These are phyloP conservation scores for Apostasia ramifera DNA, from an alignment of 106 monocot genomes.

Conservation along the genomic window DNA sequence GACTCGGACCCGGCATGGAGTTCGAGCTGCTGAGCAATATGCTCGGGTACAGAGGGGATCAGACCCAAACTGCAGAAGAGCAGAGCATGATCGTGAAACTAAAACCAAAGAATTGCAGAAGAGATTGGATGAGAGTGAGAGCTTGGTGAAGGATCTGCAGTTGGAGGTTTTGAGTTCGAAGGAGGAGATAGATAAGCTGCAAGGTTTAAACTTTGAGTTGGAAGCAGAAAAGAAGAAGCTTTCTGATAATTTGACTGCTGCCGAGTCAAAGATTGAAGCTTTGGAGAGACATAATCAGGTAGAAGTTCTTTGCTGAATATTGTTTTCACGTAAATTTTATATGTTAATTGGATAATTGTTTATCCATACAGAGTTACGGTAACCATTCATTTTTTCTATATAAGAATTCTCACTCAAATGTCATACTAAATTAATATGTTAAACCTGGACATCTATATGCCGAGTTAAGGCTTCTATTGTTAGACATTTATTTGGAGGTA, in stretches of 20 bases:
- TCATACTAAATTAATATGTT: neutral
- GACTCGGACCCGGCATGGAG: conserved; percentile 7
- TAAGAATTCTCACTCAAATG: neutral
- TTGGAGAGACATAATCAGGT: conserved; percentile 29
- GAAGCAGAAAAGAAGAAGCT: conserved; percentile 49
- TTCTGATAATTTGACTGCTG: conserved; percentile 21
- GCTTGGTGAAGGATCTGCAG: conserved; percentile 39
- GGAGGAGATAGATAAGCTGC: conserved; percentile 45
- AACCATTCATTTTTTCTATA: neutral
- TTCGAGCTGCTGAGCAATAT: conserved; percentile 21
- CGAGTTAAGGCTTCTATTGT: too few relatives aligned
- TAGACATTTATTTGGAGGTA: too few relatives aligned
- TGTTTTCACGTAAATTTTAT: neutral
- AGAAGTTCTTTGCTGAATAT: neutral
- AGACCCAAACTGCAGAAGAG: conserved; percentile 13
- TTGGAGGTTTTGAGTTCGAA: conserved; percentile 29
- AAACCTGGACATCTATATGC: neutral
- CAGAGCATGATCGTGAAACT: conserved; percentile 11
- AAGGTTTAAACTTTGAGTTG: conserved; percentile 31
- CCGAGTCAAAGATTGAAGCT: conserved; percentile 29
- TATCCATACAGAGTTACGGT: neutral
- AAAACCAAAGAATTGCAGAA: conserved; percentile 31
- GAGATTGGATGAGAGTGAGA: conserved; percentile 39
- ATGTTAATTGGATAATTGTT: neutral
- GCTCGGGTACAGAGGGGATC: conserved; percentile 15